These are phyloP conservation scores for Alternaria conjuncta DNA, from an alignment of 2,329 filamentous ascomycete species.

Conservation along the genomic window DNA sequence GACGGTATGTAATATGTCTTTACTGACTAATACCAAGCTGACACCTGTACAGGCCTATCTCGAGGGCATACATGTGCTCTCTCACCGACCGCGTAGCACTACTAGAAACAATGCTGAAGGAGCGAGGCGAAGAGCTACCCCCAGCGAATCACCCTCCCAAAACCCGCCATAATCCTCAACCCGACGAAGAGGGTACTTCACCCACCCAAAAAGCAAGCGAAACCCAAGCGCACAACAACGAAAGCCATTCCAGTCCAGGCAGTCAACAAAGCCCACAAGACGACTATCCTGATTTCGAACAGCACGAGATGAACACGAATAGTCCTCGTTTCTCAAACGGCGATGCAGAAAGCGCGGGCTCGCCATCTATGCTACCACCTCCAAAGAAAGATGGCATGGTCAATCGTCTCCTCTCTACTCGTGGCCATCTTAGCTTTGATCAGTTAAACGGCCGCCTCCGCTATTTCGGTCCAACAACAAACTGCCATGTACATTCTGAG, in stretches of 20 bases:
- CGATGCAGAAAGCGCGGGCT: slow-evolving; percentile 36
- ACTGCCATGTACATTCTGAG: slow-evolving; percentile 59
- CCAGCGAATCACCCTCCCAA: slow-evolving; percentile 62
- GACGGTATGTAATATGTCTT: slow-evolving; percentile 49
- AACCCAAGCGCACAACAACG: slow-evolving; percentile 13
- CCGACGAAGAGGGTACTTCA: slow-evolving; percentile 37
- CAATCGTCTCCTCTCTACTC: slow-evolving; percentile 57
- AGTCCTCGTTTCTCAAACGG: slow-evolving; percentile 25
- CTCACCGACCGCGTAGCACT: slow-evolving; percentile 61
- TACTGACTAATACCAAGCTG: background rate
- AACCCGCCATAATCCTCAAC: slow-evolving; percentile 48
- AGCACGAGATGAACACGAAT: slow-evolving; percentile 31
- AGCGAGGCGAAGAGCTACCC: slow-evolving; percentile 58
- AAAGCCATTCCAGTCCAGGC: slow-evolving; percentile 38
- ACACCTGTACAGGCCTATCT: slow-evolving; percentile 57
- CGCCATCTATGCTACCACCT: slow-evolving; percentile 42
- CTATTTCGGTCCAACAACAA: slow-evolving; percentile 62
- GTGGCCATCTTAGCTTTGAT: slow-evolving; percentile 60
- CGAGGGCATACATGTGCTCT: slow-evolving; percentile 65
- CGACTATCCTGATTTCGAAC: slow-evolving; percentile 30
- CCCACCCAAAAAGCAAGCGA: slow-evolving; percentile 24
- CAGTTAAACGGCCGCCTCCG: slow-evolving; percentile 58
- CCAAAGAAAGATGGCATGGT: slow-evolving; percentile 58
- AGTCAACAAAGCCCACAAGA: slow-evolving; percentile 39
- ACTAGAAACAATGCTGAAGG: slow-evolving; percentile 60